phyloP scores from a whole-genome alignment of 2,329 filamentous ascomycete genomes.

The Zymoseptoria brevis region DNA sequence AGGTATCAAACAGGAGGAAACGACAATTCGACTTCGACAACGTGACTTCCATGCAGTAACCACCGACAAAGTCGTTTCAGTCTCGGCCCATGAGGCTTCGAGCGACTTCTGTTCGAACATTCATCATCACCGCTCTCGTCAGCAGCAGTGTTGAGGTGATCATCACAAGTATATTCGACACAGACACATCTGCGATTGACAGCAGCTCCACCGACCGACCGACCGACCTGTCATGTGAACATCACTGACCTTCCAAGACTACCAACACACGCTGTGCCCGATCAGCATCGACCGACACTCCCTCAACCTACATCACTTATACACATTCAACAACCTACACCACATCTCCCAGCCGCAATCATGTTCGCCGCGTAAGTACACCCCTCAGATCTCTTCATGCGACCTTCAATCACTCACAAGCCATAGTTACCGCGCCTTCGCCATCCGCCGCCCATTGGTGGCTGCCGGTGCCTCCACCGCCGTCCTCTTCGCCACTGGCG shows the following conservation, averaged over 20 bases:
- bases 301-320: neutral
- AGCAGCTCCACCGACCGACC: neutral
- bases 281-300: neutral
- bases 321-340: neutral
- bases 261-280: neutral
- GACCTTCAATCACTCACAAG: neutral
- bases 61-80: neutral
- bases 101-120: neutral
- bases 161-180: neutral
- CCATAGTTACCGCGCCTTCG: slow-evolving; percentile 71
- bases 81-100: neutral
- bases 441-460: slow-evolving; percentile 73
- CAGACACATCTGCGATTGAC: neutral
- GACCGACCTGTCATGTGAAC: neutral
- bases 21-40: neutral
- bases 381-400: neutral
- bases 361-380: slow-evolving; percentile 38
- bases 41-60: neutral
- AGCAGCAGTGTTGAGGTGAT: neutral
- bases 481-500: slow-evolving; percentile 85
- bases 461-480: slow-evolving; percentile 88
- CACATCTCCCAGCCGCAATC: slow-evolving; percentile 13
- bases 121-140: neutral
- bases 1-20: neutral
- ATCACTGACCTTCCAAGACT: neutral